Base-by-base conservation (phyloP, 805 yeast species). In the Cyberlindnera xishuangbannaensis region DNA sequence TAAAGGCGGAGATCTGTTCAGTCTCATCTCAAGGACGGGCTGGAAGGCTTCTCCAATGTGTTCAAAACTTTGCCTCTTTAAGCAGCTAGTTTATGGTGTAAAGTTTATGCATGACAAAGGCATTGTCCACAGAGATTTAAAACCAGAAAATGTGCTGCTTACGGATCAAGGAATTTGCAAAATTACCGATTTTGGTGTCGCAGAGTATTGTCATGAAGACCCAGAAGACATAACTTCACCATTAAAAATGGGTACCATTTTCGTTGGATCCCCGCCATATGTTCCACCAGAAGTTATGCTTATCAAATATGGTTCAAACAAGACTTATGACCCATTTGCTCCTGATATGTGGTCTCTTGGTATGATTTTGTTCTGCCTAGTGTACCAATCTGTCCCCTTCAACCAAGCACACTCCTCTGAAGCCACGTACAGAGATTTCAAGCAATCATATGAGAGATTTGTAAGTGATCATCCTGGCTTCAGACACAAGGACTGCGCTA, bases 181-280 rank as follows among this genome's bases (percentile, higher is more conserved):
- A 49, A 55, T 82, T 18, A 78, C 86, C 20, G 92, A 82, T 61
- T 82, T 81, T 55, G 92, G 92, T 39, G 82, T 82, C 22, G 73
- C 83, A 31, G 79, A 72, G 33, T 72, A 71, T 51, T 83, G 78
- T 13, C 79, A 76, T 53, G 69, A 58, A 32, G 62, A 55, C 15
- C 72, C 71, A 1, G 69, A 71, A 2, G 73, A 81, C 54, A 58
- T 69, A 15, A 44, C 54, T 0, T 64, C 74, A 16, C 69, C 45
- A 6, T 30, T 60, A 7, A 60, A 53, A 28, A 27, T 44, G 19
- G 58, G 61, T 24, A 61, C 68, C 26, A 61, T 74, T 2, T 69
- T 71, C 53, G 80, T 81, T 27, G 92, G 94, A 2, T 80, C 88
- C 1, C 85, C 92, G 4, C 92, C 92, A 2, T 83, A 80, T 55